Base-by-base conservation (phyloP, 352 stramenopile genomes). In the Globisporangium echinulatum region DNA sequence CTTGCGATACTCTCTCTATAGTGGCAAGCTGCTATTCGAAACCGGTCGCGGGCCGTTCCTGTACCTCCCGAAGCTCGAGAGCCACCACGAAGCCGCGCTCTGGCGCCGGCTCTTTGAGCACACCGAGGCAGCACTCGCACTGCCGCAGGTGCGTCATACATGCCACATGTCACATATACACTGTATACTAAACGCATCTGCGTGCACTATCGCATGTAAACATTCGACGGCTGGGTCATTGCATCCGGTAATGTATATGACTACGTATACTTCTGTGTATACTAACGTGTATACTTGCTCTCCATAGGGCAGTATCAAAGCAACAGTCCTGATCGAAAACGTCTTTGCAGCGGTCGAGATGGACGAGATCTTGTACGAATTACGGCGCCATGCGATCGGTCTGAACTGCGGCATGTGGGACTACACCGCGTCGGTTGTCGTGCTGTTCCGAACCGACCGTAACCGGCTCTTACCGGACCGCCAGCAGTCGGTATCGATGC, bases 341-440 rank as follows among this genome's bases (percentile, higher is more conserved):
- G 97, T 99, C 58, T 96, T 96, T 54, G 96, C 96, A 7, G 93
- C 91, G 15, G 98, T 98, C 67, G 84, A 98, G 64, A 98, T 98
- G 92, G 96, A 99, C 63, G 96, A 98, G 57, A 92, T 95, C 59
- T 74, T 98, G 4, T 98, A 94, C 62, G 95, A 98, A 70, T 81
- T 99, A 53, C 86, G 90, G 50, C 79, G 97, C 60, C 93, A 99
- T 75, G 98, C 89, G 15, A 73, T 87, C 10, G 96, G 96, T 36
- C 71, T 99, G 46, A 99, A 99, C 72, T 98, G 95, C 69, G 96
- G 96, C 43, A 94, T 97, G 64, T 99, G 96, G 94, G 95, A 98
- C 72, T 98, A 98, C 72, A 96, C 97, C 7, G 97, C 97, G 61
- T 98, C 89, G 15, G 97, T 97, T 67, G 96, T 98, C 65, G 97